A percentile compares a stretch with the other conserved stretches of the same genome.
These are phyloP conservation scores for Pulveroboletus sp. DNA, from an alignment of 768 basidiomycete genomes.

Conservation along the genomic window DNA sequence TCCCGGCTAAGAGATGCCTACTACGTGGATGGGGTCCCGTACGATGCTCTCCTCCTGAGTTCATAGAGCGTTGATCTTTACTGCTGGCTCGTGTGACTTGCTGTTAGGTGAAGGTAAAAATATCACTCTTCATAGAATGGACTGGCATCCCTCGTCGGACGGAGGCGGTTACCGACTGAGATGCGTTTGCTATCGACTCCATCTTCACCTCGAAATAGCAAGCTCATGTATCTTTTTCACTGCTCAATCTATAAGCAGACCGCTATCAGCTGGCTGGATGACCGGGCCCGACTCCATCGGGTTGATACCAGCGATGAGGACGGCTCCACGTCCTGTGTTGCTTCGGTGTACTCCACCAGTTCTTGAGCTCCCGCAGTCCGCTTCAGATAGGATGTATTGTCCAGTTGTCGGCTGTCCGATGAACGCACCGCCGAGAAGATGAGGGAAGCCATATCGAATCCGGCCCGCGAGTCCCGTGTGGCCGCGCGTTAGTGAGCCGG, in stretches of 20 bases:
- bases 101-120: conserved; percentile 9
- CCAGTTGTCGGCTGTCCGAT: not conserved
- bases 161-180: not conserved
- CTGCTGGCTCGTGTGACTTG: not conserved
- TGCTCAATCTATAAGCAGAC: conserved; percentile 1
- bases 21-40: conserved; percentile 30
- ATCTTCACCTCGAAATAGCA: not conserved
- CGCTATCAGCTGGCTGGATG: not conserved
- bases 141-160: not conserved
- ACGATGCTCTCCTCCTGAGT: conserved; percentile 23
- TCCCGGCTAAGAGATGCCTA: conserved; percentile 27
- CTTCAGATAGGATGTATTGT: not conserved
- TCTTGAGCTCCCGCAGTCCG: not conserved
- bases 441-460: not conserved
- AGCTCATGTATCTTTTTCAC: not conserved
- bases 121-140: not conserved
- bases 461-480: not conserved
- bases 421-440: not conserved
- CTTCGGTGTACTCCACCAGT: not conserved
- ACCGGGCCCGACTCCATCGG: not conserved
- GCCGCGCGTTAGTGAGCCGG: too few species aligned
- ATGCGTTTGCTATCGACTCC: not conserved
- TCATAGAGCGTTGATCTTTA: conserved; percentile 19
- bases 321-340: too few species aligned
- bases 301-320: not conserved